These are phyloP conservation scores for Globomyces sp. DNA, from an alignment of 371 early-diverging fungal genomes.

Conservation along the genomic window DNA sequence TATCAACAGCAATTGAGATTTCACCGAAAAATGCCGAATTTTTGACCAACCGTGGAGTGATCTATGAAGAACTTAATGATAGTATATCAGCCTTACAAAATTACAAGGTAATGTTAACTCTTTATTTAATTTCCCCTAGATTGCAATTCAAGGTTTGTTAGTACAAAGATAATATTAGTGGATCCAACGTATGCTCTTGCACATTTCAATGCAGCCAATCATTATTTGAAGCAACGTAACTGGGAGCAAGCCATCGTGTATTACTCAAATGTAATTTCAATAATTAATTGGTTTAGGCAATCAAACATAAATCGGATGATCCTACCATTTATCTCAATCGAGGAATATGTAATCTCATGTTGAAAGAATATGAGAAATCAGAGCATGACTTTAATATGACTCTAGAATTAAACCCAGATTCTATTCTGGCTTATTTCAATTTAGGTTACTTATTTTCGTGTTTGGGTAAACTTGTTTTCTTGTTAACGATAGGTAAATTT, in stretches of 20 bases:
- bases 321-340: conserved; percentile 40
- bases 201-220: conserved; percentile 47
- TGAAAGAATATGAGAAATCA: conserved; percentile 32
- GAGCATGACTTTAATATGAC: conserved; percentile 29
- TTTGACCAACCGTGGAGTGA: conserved; percentile 50
- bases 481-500: not conserved
- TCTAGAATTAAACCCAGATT: conserved; percentile 4
- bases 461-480: conserved; percentile 5
- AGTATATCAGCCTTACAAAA: conserved; percentile 42
- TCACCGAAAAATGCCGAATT: conserved; percentile 41
- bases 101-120: conserved; percentile 37
- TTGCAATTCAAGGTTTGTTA: conserved; percentile 27
- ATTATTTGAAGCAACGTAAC: conserved; percentile 42
- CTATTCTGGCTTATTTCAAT: not conserved
- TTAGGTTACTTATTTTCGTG: not conserved
- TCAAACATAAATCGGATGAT: conserved; percentile 29
- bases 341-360: conserved; percentile 42
- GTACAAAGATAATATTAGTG: no score
- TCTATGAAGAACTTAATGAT: conserved; percentile 43
- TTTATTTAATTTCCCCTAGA: conserved; percentile 19
- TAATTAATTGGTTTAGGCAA: conserved; percentile 4
- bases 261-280: conserved; percentile 16
- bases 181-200: conserved; percentile 43
- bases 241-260: conserved; percentile 44
- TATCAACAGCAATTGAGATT: conserved; percentile 46